phyloP scores from a whole-genome alignment of 352 stramenopile genomes.

The Peronospora tabacina region DNA sequence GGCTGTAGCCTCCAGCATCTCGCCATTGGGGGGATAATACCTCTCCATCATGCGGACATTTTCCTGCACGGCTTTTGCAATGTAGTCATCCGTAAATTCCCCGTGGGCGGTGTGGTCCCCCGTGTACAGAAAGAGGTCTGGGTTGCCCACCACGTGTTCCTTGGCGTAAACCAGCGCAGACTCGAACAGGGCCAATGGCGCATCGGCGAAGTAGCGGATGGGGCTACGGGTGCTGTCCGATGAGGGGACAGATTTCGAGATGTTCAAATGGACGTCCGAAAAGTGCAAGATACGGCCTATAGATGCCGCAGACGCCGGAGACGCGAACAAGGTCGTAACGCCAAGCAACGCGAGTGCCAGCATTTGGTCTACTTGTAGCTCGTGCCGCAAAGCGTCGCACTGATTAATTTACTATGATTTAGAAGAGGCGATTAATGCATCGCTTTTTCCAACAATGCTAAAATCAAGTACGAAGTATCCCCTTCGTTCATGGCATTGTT shows the following conservation, averaged over 20 bases:
- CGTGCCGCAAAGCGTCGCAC: constrained; percentile 3
- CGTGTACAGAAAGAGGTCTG: constrained; percentile 75
- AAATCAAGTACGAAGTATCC: constrained; percentile 32
- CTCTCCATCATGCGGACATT: constrained; percentile 66
- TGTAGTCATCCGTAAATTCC: constrained; percentile 47
- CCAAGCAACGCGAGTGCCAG: constrained; percentile 1
- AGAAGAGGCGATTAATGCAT: too few species aligned
- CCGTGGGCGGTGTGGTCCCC: constrained; percentile 72
- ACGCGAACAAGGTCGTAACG: not conserved
- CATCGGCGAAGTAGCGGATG: constrained; percentile 47
- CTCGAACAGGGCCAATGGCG: constrained; percentile 50
- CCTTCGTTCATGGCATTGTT: not conserved
- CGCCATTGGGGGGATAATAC: constrained; percentile 41
- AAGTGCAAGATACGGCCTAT: constrained; percentile 62
- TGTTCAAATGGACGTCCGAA: constrained; percentile 81
- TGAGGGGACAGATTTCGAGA: constrained; percentile 39
- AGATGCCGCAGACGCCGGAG: constrained; percentile 7
- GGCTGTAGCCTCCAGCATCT: constrained; percentile 47
- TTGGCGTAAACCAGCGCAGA: constrained; percentile 62
- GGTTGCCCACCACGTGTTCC: constrained; percentile 40
- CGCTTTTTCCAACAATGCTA: constrained; percentile 49
- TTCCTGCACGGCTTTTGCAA: constrained; percentile 49
- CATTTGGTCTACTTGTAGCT: constrained; percentile 7
- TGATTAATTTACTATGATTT: constrained; percentile 31
- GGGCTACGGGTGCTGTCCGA: constrained; percentile 31